Conservation (phyloP, 2,329 filamentous ascomycete genomes). For the Emmonsia crescens region DNA sequence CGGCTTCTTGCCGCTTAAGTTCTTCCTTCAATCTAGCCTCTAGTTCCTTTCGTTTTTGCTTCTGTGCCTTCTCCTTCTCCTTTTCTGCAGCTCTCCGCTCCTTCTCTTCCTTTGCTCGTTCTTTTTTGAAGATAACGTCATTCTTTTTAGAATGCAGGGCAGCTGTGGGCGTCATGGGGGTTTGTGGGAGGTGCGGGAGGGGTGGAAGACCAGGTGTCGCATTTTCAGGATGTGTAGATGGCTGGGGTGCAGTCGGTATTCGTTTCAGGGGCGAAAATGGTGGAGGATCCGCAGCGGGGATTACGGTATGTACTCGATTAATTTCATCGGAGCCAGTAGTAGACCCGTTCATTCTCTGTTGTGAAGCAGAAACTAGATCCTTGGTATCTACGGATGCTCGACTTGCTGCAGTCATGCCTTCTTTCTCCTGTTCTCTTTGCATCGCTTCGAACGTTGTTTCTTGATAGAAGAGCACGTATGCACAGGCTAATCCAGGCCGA, state of each 20-base stretch:
- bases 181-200: constrained; percentile 14
- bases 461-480: constrained; percentile 96
- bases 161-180: constrained; percentile 21
- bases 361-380: constrained; percentile 13
- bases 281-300: constrained; percentile 29
- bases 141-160: constrained; percentile 36
- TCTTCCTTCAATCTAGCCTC: constrained; percentile 47
- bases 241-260: constrained; percentile 34
- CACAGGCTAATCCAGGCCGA: constrained; percentile 78
- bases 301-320: constrained; percentile 30
- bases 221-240: constrained; percentile 35
- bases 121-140: constrained; percentile 59
- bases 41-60: constrained; percentile 45
- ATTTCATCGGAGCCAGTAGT: constrained; percentile 22
- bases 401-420: constrained; percentile 40
- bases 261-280: constrained; percentile 23
- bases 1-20: constrained; percentile 50
- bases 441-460: constrained; percentile 65
- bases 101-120: constrained; percentile 47
- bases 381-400: constrained; percentile 39
- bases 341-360: constrained; percentile 24
- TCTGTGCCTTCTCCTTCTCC: constrained; percentile 36
- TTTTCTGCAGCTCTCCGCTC: constrained; percentile 42
- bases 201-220: constrained; percentile 10
- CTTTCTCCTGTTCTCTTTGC: constrained; percentile 70